phyloP scores from a whole-genome alignment of 441 rosid species.

The Populus hybrid region DNA sequence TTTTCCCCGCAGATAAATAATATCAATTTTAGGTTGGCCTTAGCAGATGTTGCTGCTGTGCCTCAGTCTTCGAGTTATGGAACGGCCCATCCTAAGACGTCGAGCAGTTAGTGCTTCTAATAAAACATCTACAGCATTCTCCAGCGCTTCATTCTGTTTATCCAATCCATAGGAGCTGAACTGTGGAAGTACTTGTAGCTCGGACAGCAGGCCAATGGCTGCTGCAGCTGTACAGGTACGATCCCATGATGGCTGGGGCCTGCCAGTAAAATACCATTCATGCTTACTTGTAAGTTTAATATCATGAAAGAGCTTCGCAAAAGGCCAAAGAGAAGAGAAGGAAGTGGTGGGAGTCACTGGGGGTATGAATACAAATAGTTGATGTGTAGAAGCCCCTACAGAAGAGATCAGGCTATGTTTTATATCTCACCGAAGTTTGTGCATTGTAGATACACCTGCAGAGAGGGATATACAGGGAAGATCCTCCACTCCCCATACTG shows the following conservation, averaged over 20 bases:
- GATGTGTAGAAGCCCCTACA: background rate
- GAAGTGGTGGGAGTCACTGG: background rate
- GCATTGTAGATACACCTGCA: slow-evolving; percentile 83
- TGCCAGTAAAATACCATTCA: slow-evolving; percentile 20
- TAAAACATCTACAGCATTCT: slow-evolving; percentile 54
- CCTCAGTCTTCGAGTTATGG: slow-evolving; percentile 70
- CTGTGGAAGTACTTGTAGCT: slow-evolving; percentile 58
- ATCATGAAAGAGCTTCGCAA: background rate
- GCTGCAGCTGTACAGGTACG: slow-evolving; percentile 93
- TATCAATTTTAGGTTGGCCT: background rate
- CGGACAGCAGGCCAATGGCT: slow-evolving; percentile 66
- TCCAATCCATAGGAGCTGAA: slow-evolving; percentile 48
- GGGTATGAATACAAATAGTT: background rate
- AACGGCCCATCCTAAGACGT: slow-evolving; percentile 88
- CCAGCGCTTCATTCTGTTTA: slow-evolving; percentile 61
- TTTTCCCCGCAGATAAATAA: background rate
- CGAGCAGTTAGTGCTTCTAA: slow-evolving; percentile 67
- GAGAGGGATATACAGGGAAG: slow-evolving; percentile 70
- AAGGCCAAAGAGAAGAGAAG: background rate
- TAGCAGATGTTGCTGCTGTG: slow-evolving; percentile 39
- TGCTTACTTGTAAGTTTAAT: background rate
- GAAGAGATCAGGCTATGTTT: slow-evolving; percentile 2
- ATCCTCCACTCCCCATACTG: slow-evolving; percentile 71
- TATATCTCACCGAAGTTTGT: slow-evolving; percentile 69
- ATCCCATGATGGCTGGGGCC: slow-evolving; percentile 98